Conservation (phyloP, 495 filamentous ascomycete species). For the Articulospora tetracladia region DNA sequence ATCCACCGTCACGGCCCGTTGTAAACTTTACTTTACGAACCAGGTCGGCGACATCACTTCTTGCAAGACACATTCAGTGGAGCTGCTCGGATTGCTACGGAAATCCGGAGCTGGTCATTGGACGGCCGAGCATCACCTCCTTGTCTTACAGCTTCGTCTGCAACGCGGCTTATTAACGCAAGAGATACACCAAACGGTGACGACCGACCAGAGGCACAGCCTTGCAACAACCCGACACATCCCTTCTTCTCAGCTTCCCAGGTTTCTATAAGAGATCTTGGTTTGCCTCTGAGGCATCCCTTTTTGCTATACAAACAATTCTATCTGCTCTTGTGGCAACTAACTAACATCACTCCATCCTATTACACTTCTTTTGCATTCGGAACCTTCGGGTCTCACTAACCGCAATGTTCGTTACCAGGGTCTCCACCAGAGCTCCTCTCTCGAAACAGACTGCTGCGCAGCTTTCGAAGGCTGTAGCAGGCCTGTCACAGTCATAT, state of each 20-base stretch:
- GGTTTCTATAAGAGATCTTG: not conserved
- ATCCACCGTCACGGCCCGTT: too few relatives aligned
- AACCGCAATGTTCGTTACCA: constrained; percentile 20
- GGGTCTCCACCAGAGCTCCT: not conserved
- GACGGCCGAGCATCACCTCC: not conserved
- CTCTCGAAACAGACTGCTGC: constrained; percentile 16
- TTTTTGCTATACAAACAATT: not conserved
- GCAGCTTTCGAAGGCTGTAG: constrained; percentile 22
- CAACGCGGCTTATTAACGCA: not conserved
- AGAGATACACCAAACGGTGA: not conserved
- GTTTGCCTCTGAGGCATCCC: constrained; percentile 7
- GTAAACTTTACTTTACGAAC: not conserved
- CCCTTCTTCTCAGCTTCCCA: not conserved
- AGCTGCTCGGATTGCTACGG: not conserved
- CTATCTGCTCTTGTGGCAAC: constrained; percentile 7
- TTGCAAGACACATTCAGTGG: not conserved
- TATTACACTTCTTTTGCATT: not conserved
- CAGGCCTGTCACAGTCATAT: constrained; percentile 22
- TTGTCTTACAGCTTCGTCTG: not conserved
- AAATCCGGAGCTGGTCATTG: not conserved
- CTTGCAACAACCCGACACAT: not conserved
- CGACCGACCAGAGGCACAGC: not conserved
- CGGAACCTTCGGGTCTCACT: not conserved
- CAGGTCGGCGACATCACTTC: not conserved
- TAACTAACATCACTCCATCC: not conserved